Evolutionary conservation across 176 grass and related monocot genomes (phyloP).

Genomic region (Oryza australiensis): DNA sequence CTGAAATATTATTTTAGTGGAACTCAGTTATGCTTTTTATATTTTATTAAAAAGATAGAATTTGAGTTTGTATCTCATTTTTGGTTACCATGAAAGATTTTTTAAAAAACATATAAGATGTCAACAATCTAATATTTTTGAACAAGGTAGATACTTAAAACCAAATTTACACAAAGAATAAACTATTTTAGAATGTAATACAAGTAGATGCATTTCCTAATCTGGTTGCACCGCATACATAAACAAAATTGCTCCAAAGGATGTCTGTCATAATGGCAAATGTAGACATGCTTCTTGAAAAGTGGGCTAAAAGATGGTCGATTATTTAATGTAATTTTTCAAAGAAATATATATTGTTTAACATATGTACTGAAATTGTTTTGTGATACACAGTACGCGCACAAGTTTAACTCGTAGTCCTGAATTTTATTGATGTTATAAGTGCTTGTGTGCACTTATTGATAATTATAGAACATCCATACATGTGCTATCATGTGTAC

Average conservation of each 20-base stretch:
- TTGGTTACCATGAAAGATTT: not conserved
- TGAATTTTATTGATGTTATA: not conserved
- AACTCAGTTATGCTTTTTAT: not conserved
- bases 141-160: not conserved
- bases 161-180: not conserved
- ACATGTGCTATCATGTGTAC: not conserved
- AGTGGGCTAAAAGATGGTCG: not conserved
- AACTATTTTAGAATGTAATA: not conserved
- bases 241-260: not conserved
- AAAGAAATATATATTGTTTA: not conserved
- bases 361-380: not conserved
- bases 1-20: not conserved
- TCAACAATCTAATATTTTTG: not conserved
- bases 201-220: not conserved
- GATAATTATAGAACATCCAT: not conserved
- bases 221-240: not conserved
- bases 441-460: not conserved
- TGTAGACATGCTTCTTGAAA: not conserved
- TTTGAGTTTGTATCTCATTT: not conserved
- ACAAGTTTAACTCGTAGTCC: too few species aligned
- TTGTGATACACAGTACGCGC: not conserved
- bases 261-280: not conserved
- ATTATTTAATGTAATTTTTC: not conserved
- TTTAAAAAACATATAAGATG: not conserved
- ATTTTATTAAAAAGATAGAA: not conserved